These are phyloP conservation scores for Arthroderma sp. DNA, from an alignment of 2,329 filamentous ascomycete species.

Conservation along the genomic window DNA sequence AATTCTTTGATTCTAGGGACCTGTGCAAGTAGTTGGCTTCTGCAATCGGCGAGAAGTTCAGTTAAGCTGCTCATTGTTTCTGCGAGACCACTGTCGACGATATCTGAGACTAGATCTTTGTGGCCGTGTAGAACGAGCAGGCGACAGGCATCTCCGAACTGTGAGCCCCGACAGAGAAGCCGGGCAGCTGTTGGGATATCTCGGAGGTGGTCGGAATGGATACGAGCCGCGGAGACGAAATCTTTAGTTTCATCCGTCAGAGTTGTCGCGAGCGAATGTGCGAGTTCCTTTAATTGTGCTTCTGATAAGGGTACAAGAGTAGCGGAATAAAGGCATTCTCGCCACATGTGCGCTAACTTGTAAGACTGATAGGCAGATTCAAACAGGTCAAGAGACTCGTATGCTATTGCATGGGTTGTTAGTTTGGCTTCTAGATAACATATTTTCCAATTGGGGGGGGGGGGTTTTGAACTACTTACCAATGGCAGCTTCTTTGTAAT, in stretches of 20 bases:
- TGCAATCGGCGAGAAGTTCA: constrained; percentile 88
- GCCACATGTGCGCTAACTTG: constrained; percentile 75
- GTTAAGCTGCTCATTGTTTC: constrained; percentile 73
- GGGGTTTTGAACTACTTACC: constrained; percentile 18
- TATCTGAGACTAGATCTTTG: constrained; percentile 48
- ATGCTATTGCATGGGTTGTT: constrained; percentile 37
- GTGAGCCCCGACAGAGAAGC: constrained; percentile 75
- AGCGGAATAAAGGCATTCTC: constrained; percentile 73
- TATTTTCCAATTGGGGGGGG: constrained; percentile 1
- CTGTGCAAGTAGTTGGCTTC: constrained; percentile 68
- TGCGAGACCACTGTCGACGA: constrained; percentile 65
- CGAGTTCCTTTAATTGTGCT: constrained; percentile 52
- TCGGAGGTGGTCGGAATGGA: constrained; percentile 67
- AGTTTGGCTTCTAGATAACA: neutral
- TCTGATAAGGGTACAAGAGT: constrained; percentile 51
- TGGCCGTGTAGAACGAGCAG: constrained; percentile 50
- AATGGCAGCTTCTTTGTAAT: constrained; percentile 74
- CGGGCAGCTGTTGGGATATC: constrained; percentile 57
- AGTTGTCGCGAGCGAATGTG: constrained; percentile 61
- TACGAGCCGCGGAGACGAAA: constrained; percentile 62
- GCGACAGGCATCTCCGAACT: constrained; percentile 80
- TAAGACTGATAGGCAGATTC: constrained; percentile 68
- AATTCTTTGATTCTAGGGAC: constrained; percentile 76
- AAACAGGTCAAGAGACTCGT: constrained; percentile 71
- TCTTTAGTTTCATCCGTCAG: constrained; percentile 69